A percentile compares a stretch with the other conserved stretches of the same genome.
Evolutionary conservation across 2,329 filamentous ascomycete species (phyloP).

Genomic region (Gaeumannomyces tritici): DNA sequence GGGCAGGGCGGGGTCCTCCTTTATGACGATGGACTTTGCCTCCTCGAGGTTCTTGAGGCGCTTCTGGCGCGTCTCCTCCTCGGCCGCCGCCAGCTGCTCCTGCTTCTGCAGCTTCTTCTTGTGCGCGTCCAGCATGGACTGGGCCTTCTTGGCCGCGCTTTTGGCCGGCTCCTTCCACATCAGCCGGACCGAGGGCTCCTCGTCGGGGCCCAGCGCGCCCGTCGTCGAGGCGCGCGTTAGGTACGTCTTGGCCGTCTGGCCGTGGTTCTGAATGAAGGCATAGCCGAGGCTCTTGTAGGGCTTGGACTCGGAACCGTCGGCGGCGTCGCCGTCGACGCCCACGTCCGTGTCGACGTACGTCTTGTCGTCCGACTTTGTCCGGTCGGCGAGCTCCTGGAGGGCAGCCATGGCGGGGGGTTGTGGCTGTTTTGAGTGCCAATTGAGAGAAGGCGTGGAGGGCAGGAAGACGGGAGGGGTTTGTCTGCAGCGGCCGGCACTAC

Average conservation of each 20-base stretch:
- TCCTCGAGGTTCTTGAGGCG: conserved; percentile 64
- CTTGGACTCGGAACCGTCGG: conserved; percentile 58
- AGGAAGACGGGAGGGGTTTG: background rate
- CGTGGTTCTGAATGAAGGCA: conserved; percentile 64
- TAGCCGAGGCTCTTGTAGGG: conserved; percentile 76
- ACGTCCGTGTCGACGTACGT: conserved; percentile 75
- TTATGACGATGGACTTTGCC: conserved; percentile 66
- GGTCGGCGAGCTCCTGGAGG: conserved; percentile 39
- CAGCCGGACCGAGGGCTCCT: conserved; percentile 53
- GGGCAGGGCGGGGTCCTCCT: conserved; percentile 66
- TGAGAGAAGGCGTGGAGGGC: background rate
- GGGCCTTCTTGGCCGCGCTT: conserved; percentile 77
- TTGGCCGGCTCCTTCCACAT: conserved; percentile 78
- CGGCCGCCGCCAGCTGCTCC: conserved; percentile 59
- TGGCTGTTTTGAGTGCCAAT: no score
- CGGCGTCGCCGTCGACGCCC: conserved; percentile 60
- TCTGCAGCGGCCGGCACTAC: background rate
- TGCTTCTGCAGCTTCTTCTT: conserved; percentile 81
- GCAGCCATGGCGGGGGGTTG: conserved; percentile 23
- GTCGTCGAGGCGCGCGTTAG: conserved; percentile 59
- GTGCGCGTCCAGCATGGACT: conserved; percentile 62
- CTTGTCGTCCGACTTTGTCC: conserved; percentile 34
- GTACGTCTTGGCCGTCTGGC: conserved; percentile 49
- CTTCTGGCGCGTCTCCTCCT: conserved; percentile 64
- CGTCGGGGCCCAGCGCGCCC: conserved; percentile 47